These are phyloP conservation scores for Hypoxylon sp. DNA, from an alignment of 2,329 filamentous ascomycete genomes.

Conservation along the genomic window DNA sequence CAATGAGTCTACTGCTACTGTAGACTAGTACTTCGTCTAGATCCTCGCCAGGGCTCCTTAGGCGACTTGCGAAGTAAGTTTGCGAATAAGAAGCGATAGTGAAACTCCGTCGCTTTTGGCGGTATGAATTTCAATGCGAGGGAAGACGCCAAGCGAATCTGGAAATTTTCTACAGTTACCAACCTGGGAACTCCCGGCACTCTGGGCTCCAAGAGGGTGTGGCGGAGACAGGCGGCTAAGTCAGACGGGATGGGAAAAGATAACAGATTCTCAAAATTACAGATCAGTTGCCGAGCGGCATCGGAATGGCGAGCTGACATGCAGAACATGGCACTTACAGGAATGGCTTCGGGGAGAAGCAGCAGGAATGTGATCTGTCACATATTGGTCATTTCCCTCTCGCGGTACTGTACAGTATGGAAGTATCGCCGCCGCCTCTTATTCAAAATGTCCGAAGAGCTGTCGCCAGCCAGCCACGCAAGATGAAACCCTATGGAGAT, in stretches of 20 bases:
- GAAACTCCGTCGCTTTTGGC: background rate
- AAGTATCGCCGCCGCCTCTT: background rate
- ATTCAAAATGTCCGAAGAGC: conserved; percentile 11
- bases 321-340: conserved; percentile 16
- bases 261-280: conserved; percentile 18
- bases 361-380: conserved; percentile 32
- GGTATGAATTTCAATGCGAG: background rate
- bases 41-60: background rate
- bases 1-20: background rate
- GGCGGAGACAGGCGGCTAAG: conserved; percentile 7
- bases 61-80: background rate
- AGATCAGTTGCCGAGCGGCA: conserved; percentile 40
- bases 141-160: background rate
- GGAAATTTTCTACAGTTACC: background rate
- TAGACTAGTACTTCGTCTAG: conserved; percentile 1
- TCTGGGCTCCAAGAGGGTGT: background rate
- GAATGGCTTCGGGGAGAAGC: conserved; percentile 7
- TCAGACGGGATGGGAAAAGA: conserved; percentile 2
- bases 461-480: conserved; percentile 7
- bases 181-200: conserved; percentile 14
- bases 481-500: conserved; percentile 13
- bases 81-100: background rate
- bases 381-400: conserved; percentile 9
- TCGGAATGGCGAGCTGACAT: conserved; percentile 40
- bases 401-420: background rate